Evolutionary conservation across 306 rosid species (phyloP).

Genomic region (Citrullus amarus): DNA sequence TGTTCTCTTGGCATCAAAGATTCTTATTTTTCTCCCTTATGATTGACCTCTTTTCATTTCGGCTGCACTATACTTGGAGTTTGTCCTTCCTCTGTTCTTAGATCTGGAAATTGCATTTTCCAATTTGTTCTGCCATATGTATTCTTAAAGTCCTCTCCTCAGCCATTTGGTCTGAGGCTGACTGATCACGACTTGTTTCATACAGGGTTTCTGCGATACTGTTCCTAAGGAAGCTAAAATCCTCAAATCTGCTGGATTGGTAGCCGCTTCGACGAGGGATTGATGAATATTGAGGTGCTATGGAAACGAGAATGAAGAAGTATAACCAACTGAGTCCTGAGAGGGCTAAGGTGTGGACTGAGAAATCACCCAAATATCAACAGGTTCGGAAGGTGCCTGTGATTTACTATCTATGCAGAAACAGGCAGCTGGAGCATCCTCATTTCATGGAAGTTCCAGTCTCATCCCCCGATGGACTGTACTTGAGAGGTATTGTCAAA

Average conservation of each 20-base stretch:
- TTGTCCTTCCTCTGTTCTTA: background rate
- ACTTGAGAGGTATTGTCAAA: slow-evolving; percentile 50
- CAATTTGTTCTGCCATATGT: background rate
- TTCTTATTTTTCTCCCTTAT: background rate
- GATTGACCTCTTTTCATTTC: background rate
- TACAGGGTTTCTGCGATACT: background rate
- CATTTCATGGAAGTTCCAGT: slow-evolving; percentile 91
- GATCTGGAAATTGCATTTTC: background rate
- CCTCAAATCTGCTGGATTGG: background rate
- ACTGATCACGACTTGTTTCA: background rate
- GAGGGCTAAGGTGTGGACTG: slow-evolving; percentile 88
- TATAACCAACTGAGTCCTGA: slow-evolving; percentile 72
- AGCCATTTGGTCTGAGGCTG: background rate
- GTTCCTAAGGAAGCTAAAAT: background rate
- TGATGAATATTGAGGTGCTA: slow-evolving; percentile 27
- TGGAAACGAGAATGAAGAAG: slow-evolving; percentile 70
- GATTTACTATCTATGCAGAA: slow-evolving; percentile 71
- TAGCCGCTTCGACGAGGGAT: background rate
- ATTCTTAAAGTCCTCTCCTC: background rate
- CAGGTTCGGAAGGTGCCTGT: slow-evolving; percentile 75
- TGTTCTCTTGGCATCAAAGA: background rate
- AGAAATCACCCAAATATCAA: slow-evolving; percentile 68
- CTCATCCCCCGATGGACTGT: slow-evolving; percentile 56
- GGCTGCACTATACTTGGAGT: background rate
- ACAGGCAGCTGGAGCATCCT: slow-evolving; percentile 88